Evolutionary conservation across 2,329 filamentous ascomycete genomes (phyloP), one percentile per base, ranked within the genome.

Genomic region (Endoconidiophora polonica): DNA sequence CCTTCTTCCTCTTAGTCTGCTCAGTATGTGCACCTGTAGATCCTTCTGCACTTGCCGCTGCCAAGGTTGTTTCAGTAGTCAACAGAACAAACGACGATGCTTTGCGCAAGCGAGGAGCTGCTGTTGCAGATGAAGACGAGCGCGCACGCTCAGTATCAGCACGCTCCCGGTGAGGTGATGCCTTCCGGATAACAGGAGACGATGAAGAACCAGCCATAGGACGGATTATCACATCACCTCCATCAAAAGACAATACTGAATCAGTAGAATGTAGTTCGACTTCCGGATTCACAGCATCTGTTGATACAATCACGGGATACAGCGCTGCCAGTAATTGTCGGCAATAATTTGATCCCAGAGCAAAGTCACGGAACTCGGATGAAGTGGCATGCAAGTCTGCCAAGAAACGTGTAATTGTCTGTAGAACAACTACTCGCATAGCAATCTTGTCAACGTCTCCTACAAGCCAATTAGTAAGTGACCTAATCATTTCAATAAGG

Each of bases 51-150:
- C 44, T 41, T 3, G 75, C 66, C 7, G 73, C 71, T 0, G 73
- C 68, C 51, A 76, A 76, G 50, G 84, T 9, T n/a, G 39, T 37
- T 29, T 50, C 77, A 2, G 84, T 75, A 4, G 84, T 87, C 20
- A 98, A 71, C 1, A 98, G 73, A 26, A 96, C 80, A 61, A 96
- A 98, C 0, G 90, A 95, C 0, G 90, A 95, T 1, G 85, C 82
- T 57, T 88, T 79, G 33, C 81, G 78, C 23, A 93, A 69, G 18
- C 79, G 76, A 5, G 78, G 76, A 2, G 58, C 39, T 18, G 26
- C 20, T 33, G 36, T 23, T 16, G 33, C 33, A 18, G 41, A 36
- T 4, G 45, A 22, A 10, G 33, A 29, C 16, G 49, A 47, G 23
- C 47, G 33, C 33, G 47, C 18, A 41, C 63, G 67, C 56, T 70